Base-by-base conservation (phyloP, 208 protist species). In the Angomonas deanei region DNA sequence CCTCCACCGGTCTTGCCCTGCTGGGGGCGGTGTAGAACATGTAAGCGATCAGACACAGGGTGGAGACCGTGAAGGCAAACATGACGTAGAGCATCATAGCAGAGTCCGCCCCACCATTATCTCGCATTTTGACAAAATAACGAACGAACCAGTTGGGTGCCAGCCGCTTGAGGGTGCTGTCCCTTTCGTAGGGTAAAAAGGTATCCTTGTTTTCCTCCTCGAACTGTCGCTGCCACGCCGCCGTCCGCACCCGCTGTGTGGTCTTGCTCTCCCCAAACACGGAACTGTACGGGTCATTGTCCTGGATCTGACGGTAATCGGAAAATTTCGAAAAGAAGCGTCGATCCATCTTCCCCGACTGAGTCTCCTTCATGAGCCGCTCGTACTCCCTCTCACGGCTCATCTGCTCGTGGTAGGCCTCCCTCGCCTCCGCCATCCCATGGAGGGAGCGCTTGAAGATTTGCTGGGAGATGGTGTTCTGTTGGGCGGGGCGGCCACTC, bases 61-160 rank as follows among this genome's bases (percentile, higher is more conserved):
- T 27, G 3, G 60, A 57, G 23, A 66, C 6, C 0, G 72, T 38
- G 4, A 67, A 46, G 15, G 83, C 34, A 15, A 19, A 62, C 52
- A 64, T 80, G 4, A 58, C 21, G 50, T 60, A 66, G 8, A 94
- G 48, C 21, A 77, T 56, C 30, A 77, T 64, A 1, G 84, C 32
- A 39, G 80, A 55, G 42, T 90, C 81, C 11, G 76, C 76, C 13
- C 88, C 88, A 33, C 85, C 85, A 24, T 64, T 78, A 68, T 94
- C 85, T 26, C 88, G 84, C 36, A 92, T 54, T 27, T 87, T 77
- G 1, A 94, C 56, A 63, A 94, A 91, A 68, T 89, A 91, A 0
- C 84, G 80, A 30, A 94, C 85, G 63, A 94, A 92, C 78, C 82
- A 88, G 63, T 94, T 94, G 24, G 88, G 88, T 13, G 82, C 84